Conservation (phyloP, 306 rosid genomes). For the Fagus sylvatica region DNA sequence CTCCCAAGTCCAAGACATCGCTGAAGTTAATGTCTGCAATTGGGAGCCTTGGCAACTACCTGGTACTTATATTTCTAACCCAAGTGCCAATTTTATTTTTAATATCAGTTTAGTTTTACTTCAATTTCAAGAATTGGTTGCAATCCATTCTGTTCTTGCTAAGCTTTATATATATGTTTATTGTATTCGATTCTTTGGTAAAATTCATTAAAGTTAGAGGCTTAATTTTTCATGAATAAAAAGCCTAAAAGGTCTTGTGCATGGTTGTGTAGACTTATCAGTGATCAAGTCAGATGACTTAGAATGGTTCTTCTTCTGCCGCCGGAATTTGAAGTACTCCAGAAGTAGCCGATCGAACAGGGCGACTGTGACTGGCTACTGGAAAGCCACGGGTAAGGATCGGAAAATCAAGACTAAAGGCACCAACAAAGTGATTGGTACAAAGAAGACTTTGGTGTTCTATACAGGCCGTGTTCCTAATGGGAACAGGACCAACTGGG, state of each 20-base stretch:
- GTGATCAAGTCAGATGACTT: constrained; percentile 35
- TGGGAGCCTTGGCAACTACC: constrained; percentile 60
- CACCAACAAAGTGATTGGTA: constrained; percentile 42
- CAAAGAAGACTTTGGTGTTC: constrained; percentile 66
- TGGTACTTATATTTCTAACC: constrained; percentile 21
- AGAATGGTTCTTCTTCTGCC: constrained; percentile 66
- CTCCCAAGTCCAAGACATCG: constrained; percentile 17
- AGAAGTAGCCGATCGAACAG: constrained; percentile 37
- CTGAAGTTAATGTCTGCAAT: constrained; percentile 47
- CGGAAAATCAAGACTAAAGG: constrained; percentile 27
- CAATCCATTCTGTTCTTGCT: not conserved
- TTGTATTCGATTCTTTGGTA: not conserved
- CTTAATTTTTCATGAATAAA: not conserved
- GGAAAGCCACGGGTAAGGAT: constrained; percentile 69
- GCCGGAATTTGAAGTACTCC: constrained; percentile 32
- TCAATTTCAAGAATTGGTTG: no score
- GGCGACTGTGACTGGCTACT: constrained; percentile 51
- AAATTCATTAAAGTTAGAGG: not conserved
- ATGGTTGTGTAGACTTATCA: constrained; percentile 29
- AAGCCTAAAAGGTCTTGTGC: not conserved
- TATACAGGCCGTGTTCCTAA: constrained; percentile 28
- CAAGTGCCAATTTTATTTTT: no score
- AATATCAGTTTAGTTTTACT: no score
- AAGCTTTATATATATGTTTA: not conserved
- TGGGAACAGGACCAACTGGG: constrained; percentile 47